phyloP scores from a whole-genome alignment of 495 filamentous ascomycete species.

The Stereocaulon alpinum region DNA sequence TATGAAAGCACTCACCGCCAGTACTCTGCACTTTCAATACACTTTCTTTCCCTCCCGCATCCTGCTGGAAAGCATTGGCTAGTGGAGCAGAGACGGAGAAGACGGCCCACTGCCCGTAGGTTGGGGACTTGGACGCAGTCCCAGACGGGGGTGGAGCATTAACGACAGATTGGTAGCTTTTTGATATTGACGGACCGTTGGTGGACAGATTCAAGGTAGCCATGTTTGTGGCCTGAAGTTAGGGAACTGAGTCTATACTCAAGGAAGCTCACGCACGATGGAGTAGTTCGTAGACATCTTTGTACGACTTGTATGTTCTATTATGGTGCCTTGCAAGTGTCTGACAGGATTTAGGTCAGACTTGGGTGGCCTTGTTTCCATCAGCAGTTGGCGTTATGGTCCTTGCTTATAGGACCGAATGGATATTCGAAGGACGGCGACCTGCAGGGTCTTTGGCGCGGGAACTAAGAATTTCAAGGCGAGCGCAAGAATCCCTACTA shows the following conservation, averaged over 20 bases:
- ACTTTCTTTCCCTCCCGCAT: constrained; percentile 76
- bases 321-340: background rate
- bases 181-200: constrained; percentile 84
- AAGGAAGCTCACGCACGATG: background rate
- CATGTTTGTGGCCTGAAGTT: constrained; percentile 43
- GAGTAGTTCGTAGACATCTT: background rate
- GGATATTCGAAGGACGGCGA: too few relatives aligned
- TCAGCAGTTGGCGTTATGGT: background rate
- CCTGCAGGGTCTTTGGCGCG: background rate
- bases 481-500: background rate
- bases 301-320: background rate
- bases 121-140: constrained; percentile 52
- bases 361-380: background rate
- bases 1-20: constrained; percentile 51
- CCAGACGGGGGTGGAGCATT: constrained; percentile 58
- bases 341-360: background rate
- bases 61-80: constrained; percentile 78
- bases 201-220: constrained; percentile 82
- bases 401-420: too few relatives aligned
- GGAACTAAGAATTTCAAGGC: constrained; percentile 6
- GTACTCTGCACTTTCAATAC: constrained; percentile 86
- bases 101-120: constrained; percentile 78
- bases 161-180: constrained; percentile 83
- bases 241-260: background rate
- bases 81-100: constrained; percentile 87